Evolutionary conservation across 2,329 filamentous ascomycete species (phyloP).

Genomic region (Myriosclerotinia curreyana): DNA sequence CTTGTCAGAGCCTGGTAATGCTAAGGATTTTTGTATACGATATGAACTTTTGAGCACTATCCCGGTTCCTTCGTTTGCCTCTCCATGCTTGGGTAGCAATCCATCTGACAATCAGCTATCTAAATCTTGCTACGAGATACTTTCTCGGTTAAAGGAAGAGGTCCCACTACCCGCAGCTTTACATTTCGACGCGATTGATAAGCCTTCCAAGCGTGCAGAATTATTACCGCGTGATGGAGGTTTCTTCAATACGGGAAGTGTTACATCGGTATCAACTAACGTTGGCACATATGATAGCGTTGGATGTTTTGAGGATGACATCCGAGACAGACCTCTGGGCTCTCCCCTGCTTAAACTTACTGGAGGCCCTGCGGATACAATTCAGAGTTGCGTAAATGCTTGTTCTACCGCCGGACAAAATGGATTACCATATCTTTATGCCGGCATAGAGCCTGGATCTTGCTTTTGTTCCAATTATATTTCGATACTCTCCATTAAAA

Average conservation of each 20-base stretch:
- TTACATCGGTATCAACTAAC: not conserved
- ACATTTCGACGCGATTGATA: not conserved
- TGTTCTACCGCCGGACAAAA: constrained; percentile 1
- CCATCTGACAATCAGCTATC: not conserved
- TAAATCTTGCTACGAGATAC: not conserved
- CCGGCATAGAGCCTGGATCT: constrained; percentile 10
- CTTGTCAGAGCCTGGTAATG: not conserved
- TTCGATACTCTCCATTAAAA: constrained; percentile 1
- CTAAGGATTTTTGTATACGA: not conserved
- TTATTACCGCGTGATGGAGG: not conserved
- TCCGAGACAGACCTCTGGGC: not conserved
- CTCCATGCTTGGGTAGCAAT: not conserved
- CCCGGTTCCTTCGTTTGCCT: not conserved
- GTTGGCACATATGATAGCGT: not conserved
- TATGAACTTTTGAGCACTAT: not conserved
- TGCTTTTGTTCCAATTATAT: constrained; percentile 15
- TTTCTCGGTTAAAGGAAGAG: not conserved
- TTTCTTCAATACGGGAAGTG: constrained; percentile 7
- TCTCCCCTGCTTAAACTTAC: constrained; percentile 1
- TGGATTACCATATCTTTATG: constrained; percentile 2
- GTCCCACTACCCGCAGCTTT: not conserved
- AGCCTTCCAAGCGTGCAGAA: not conserved
- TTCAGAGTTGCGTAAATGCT: constrained; percentile 11
- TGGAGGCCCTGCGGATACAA: not conserved
- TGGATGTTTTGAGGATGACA: constrained; percentile 12